These are phyloP conservation scores for Scutellaria barbata DNA, from an alignment of 257 asterid genomes.

Conservation along the genomic window DNA sequence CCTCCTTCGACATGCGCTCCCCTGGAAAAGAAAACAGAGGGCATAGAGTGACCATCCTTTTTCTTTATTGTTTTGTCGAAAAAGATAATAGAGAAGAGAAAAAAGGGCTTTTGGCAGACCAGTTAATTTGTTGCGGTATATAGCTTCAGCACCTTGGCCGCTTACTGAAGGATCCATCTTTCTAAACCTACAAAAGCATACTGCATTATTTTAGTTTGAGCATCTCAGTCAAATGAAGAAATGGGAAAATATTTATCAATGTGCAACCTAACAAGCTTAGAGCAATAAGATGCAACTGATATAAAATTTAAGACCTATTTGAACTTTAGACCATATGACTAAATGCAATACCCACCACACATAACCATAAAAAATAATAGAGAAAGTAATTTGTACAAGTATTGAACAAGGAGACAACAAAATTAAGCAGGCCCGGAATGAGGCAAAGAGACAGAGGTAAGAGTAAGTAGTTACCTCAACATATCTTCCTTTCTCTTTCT, in stretches of 20 bases:
- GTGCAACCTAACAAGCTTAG: slow-evolving; percentile 25
- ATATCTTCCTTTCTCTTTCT: slow-evolving; percentile 64
- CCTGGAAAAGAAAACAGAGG: slow-evolving; percentile 55
- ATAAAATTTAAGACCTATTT: not conserved
- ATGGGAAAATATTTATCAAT: not conserved
- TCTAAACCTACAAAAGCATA: slow-evolving; percentile 55
- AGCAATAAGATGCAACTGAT: slow-evolving; percentile 16
- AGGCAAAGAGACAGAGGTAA: slow-evolving; percentile 10
- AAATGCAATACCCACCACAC: slow-evolving; percentile 15
- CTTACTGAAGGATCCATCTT: slow-evolving; percentile 81
- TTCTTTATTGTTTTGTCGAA: slow-evolving; percentile 13
- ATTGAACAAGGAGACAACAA: slow-evolving; percentile 2
- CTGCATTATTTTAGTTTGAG: slow-evolving; percentile 17
- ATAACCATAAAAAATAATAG: not conserved
- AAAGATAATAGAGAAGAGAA: slow-evolving; percentile 10
- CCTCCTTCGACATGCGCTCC: slow-evolving; percentile 81
- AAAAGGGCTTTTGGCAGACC: slow-evolving; percentile 47
- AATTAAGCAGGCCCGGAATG: slow-evolving; percentile 16
- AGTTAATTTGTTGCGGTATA: slow-evolving; percentile 80
- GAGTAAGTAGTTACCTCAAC: slow-evolving; percentile 57
- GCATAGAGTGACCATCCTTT: not conserved
- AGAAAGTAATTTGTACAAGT: not conserved
- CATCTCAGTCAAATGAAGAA: slow-evolving; percentile 22
- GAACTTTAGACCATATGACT: slow-evolving; percentile 10
- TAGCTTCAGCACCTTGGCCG: slow-evolving; percentile 78